Base-by-base conservation (phyloP, 129 eudicot species). In the Artemisia annua region DNA sequence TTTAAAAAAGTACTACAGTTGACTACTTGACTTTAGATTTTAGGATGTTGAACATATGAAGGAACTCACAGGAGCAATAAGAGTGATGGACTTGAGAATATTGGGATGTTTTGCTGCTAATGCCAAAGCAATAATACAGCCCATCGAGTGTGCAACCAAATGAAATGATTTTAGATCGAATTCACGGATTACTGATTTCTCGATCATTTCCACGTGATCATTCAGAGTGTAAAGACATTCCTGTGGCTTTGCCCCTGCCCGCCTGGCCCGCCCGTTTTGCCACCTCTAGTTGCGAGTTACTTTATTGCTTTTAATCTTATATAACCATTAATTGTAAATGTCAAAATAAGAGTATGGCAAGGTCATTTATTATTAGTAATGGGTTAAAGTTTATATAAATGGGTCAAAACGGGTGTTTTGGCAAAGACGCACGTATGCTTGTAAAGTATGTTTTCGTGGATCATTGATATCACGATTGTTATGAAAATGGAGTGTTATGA, bases 61-160 rank as follows among this genome's bases (percentile, higher is more conserved):
- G 59, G 69, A 43, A 84, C 87, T 79, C 62, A 92, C 98, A 6
- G 98, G 95, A 58, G 95, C 98, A 50, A 85, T 63, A 59, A 92
- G 78, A 56, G 95, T 85, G 85, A 92, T 61, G 3, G 98, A 85
- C 79, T 85, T 87, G 35, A 92, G 83, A 26, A 72, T 69, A 3
- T 78, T 51, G 2, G 85, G 76, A 81, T 92, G 68, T 75, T 84
- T 87, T 26, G 92, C 87, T 30, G 90, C 96, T 50, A 92, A 71
- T 16, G 96, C 98, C 30, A 92, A 58, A 20, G 96, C 96, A 73
- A 92, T 66, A 16, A 92, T 82, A 48, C 89, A 92, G 14, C 96
- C 98, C 95, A 89, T 88, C 58, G 98, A 85, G 75, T 92, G 98
- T 68, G 95, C 94, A 73, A 92, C 98, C 39, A 92, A 54, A 75